These are phyloP conservation scores for Yarrowia osloensis DNA, from an alignment of 805 yeast genomes.

Conservation along the genomic window DNA sequence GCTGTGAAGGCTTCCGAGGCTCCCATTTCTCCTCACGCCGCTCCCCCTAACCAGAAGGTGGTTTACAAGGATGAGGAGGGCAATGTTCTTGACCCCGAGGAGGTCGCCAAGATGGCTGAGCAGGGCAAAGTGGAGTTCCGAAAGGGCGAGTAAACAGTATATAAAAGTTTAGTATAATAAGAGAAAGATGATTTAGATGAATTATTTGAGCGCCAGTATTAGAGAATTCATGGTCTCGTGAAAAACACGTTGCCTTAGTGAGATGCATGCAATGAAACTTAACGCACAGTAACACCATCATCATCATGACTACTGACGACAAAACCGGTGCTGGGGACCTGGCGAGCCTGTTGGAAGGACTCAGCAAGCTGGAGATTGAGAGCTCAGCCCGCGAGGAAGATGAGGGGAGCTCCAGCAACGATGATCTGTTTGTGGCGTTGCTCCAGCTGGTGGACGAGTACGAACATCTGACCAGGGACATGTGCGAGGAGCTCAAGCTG, in stretches of 20 bases:
- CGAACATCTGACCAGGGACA: background rate
- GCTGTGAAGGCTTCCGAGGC: slow-evolving; percentile 17
- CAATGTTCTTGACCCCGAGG: slow-evolving; percentile 40
- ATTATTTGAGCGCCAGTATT: background rate
- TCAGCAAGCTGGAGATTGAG: slow-evolving; percentile 7
- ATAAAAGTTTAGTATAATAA: slow-evolving; percentile 18
- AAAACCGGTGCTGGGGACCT: background rate
- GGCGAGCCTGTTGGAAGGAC: background rate
- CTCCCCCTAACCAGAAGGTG: slow-evolving; percentile 31
- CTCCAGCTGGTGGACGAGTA: slow-evolving; percentile 15
- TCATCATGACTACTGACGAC: slow-evolving; percentile 4
- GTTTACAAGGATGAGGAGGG: slow-evolving; percentile 47
- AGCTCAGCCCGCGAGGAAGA: background rate
- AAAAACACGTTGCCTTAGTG: background rate
- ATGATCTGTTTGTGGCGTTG: slow-evolving; percentile 2
- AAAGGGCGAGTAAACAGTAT: slow-evolving; percentile 14
- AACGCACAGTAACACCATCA: background rate
- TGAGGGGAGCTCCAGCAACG: background rate
- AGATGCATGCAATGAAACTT: background rate
- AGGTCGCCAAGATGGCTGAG: slow-evolving; percentile 32
- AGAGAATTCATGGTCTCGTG: too few species aligned
- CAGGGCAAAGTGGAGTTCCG: slow-evolving; percentile 34
- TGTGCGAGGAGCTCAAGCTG: slow-evolving; percentile 9
- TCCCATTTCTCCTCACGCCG: slow-evolving; percentile 20
- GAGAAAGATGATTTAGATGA: background rate